Evolutionary conservation across 495 filamentous ascomycete species (phyloP), one percentile per base, ranked within the genome.

Genomic region (Hypoxylon trugodes): DNA sequence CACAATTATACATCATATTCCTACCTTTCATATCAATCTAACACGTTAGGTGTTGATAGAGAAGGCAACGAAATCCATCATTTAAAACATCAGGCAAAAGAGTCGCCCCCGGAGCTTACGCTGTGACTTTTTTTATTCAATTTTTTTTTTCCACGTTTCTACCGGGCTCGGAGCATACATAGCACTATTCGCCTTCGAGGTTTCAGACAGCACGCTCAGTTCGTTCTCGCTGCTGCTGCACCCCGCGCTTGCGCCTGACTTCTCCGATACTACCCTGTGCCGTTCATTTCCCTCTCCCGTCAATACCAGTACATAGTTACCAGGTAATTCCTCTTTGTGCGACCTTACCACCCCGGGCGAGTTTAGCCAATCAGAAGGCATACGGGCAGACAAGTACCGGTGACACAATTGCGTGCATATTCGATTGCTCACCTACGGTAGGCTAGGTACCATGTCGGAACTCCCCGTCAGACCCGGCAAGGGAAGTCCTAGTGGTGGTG

Each of bases 361-460:
- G 5, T 18, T 13, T 13, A 32, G 38, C 63, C 63, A 61, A 61
- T 61, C 57, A 45, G 15, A 48, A 28, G 7, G 0, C 21, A 38
- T 13, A 12, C 9, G 19, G 26, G n/a, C 1, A 36, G 4, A 16
- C 1, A 37, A 45, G 2, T 2, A 13, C 12, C 30, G 0, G n/a
- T n/a, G n/a, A n/a, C n/a, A n/a, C n/a, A n/a, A n/a, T n/a, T n/a
- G n/a, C n/a, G n/a, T n/a, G n/a, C n/a, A n/a, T n/a, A n/a, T n/a
- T n/a, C n/a, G n/a, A n/a, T n/a, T n/a, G n/a, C n/a, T n/a, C n/a
- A n/a, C n/a, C n/a, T n/a, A n/a, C n/a, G n/a, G n/a, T n/a, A n/a
- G n/a, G n/a, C n/a, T n/a, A n/a, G n/a, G n/a, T n/a, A 54, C 32
- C 40, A 61, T 61, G 59, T 38, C 52, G 52, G 60, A 52, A 12